Evolutionary conservation across 768 basidiomycete genomes (phyloP).

Genomic region (Rhodocollybia butyracea): DNA sequence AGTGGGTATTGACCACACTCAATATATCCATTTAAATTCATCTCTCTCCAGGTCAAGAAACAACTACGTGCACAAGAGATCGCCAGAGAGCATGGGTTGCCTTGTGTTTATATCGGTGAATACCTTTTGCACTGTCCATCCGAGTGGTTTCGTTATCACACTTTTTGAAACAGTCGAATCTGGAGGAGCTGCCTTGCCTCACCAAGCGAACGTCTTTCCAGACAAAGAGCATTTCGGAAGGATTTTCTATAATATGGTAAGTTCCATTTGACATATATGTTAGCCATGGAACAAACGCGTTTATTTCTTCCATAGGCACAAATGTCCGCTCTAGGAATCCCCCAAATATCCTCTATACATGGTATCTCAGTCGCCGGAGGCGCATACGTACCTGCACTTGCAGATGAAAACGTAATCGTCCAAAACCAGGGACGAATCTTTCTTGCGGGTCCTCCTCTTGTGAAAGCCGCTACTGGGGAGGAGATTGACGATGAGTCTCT

Average conservation of each 20-base stretch:
- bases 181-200: slow-evolving; percentile 88
- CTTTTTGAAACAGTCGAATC: slow-evolving; percentile 67
- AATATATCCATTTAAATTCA: neutral
- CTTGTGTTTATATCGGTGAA: slow-evolving; percentile 90
- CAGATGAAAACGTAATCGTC: slow-evolving; percentile 90
- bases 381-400: slow-evolving; percentile 95
- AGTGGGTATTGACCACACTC: slow-evolving; percentile 30
- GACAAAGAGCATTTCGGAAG: slow-evolving; percentile 95
- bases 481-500: slow-evolving; percentile 90
- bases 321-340: slow-evolving; percentile 89
- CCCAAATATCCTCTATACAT: slow-evolving; percentile 90
- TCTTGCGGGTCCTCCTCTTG: slow-evolving; percentile 90
- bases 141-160: slow-evolving; percentile 8
- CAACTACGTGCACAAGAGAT: slow-evolving; percentile 93
- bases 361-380: slow-evolving; percentile 94
- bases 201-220: slow-evolving; percentile 93
- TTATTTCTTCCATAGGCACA: slow-evolving; percentile 57
- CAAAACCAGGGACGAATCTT: slow-evolving; percentile 92
- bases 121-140: neutral
- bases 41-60: slow-evolving; percentile 73
- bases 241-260: slow-evolving; percentile 96
- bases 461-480: slow-evolving; percentile 93
- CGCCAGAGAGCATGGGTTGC: slow-evolving; percentile 84
- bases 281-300: slow-evolving; percentile 6
- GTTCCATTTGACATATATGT: slow-evolving; percentile 10